phyloP scores from a whole-genome alignment of 805 yeast species.

The Kodamaea sagamina region DNA sequence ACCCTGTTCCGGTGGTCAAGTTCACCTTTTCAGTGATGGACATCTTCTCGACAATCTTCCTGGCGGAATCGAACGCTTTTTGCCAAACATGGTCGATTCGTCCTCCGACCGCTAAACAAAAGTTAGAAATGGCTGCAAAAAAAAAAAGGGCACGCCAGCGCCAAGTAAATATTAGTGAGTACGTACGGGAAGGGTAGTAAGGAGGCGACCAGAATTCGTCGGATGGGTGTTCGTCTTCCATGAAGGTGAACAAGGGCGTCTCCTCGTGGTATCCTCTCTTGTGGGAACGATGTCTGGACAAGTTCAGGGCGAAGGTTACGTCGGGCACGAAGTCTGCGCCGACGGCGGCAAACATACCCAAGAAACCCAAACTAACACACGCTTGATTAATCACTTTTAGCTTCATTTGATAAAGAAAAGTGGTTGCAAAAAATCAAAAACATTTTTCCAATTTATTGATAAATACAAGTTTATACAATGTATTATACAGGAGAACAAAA shows the following conservation, averaged over 20 bases:
- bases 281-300: background rate
- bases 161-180: background rate
- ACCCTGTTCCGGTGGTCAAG: constrained; percentile 63
- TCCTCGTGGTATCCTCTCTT: constrained; percentile 35
- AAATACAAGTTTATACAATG: constrained; percentile 2
- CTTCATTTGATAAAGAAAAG: constrained; percentile 1
- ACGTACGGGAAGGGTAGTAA: constrained; percentile 42
- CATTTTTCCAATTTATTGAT: no score
- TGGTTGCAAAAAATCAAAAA: background rate
- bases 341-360: background rate
- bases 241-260: constrained; percentile 27
- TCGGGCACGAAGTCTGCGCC: constrained; percentile 3
- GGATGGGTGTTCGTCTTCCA: constrained; percentile 30
- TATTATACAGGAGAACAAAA: constrained; percentile 1
- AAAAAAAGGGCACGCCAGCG: background rate
- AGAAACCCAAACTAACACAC: background rate
- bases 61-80: constrained; percentile 56
- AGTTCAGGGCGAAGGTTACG: constrained; percentile 7
- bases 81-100: constrained; percentile 55
- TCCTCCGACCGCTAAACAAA: constrained; percentile 42
- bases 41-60: constrained; percentile 56
- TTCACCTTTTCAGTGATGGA: constrained; percentile 61
- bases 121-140: constrained; percentile 14
- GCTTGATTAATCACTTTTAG: background rate
- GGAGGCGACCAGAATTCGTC: constrained; percentile 31